These are phyloP conservation scores for Vigna nakashimae DNA, from an alignment of 306 rosid species.

Conservation along the genomic window DNA sequence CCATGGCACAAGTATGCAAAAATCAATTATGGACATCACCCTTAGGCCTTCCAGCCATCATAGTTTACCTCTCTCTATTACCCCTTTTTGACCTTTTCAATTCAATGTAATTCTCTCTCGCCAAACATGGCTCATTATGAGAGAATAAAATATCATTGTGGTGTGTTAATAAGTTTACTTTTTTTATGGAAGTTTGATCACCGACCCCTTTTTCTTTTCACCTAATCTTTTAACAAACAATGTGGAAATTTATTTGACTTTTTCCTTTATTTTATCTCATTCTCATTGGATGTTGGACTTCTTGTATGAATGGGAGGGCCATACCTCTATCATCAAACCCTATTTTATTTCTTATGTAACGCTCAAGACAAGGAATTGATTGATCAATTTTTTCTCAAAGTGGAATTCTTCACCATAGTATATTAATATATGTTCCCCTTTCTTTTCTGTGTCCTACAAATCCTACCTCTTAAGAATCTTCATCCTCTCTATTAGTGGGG, in stretches of 20 bases:
- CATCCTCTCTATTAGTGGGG: conserved; percentile 36
- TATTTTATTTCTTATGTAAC: conserved; percentile 37
- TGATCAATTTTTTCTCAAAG: conserved; percentile 19
- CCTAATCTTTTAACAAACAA: conserved; percentile 58
- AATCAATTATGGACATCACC: conserved; percentile 32
- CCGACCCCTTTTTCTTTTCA: conserved; percentile 60
- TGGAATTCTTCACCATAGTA: conserved; percentile 23
- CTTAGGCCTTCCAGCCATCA: conserved; percentile 38
- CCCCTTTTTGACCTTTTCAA: conserved; percentile 47
- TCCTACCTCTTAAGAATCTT: conserved; percentile 36
- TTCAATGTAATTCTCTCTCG: conserved; percentile 24
- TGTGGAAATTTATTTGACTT: conserved; percentile 45
- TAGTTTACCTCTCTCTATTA: conserved; percentile 31
- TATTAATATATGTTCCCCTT: conserved; percentile 21
- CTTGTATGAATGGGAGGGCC: conserved; percentile 40
- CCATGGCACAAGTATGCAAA: conserved; percentile 22
- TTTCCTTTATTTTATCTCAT: not conserved
- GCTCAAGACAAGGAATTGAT: conserved; percentile 47
- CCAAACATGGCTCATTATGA: conserved; percentile 42
- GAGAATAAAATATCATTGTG: conserved; percentile 35
- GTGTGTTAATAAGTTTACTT: conserved; percentile 1
- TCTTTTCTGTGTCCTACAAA: conserved; percentile 39
- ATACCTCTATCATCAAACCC: conserved; percentile 30
- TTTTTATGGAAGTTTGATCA: conserved; percentile 53
- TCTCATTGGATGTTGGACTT: conserved; percentile 43